Evolutionary conservation across 2,329 filamentous ascomycete genomes (phyloP).

Genomic region (Fusarium musae): DNA sequence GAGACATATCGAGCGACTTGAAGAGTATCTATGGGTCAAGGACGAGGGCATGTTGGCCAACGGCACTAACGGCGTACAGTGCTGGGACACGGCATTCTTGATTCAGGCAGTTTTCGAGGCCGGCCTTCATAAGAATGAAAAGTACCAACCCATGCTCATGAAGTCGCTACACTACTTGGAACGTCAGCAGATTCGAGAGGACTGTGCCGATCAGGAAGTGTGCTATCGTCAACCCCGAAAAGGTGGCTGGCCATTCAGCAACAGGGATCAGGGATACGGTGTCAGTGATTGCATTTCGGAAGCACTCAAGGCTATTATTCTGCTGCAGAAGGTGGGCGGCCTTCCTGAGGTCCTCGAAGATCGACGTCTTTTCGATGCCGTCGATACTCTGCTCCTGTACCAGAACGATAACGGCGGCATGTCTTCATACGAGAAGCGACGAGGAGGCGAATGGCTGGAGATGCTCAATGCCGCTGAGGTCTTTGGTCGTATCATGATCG

Average conservation of each 20-base stretch:
- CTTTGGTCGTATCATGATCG: constrained; percentile 97
- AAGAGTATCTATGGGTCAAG: constrained; percentile 93
- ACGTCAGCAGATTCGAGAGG: constrained; percentile 87
- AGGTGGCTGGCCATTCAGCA: constrained; percentile 97
- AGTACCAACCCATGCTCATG: constrained; percentile 84
- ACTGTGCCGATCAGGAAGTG: constrained; percentile 78
- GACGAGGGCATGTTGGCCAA: constrained; percentile 93
- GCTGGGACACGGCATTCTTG: constrained; percentile 93
- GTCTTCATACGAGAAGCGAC: constrained; percentile 87
- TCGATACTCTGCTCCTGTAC: constrained; percentile 91
- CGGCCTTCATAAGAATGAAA: constrained; percentile 78
- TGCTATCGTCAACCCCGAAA: constrained; percentile 93
- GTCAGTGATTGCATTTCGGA: constrained; percentile 96
- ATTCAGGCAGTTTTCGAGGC: constrained; percentile 86
- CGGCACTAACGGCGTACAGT: constrained; percentile 97
- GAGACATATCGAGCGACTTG: constrained; percentile 81
- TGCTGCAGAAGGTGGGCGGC: constrained; percentile 81
- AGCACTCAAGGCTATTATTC: constrained; percentile 85
- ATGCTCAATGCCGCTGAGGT: constrained; percentile 95
- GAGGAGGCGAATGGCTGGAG: constrained; percentile 82
- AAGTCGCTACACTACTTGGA: constrained; percentile 89
- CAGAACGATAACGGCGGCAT: constrained; percentile 89
- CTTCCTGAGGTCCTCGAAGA: constrained; percentile 81
- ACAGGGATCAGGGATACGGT: constrained; percentile 89
- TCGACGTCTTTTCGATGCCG: constrained; percentile 83